Percentiles rank a stretch among this genome's conserved stretches.
Conservation (phyloP, 495 filamentous ascomycete genomes). For the Hypomontagnella monticulosa region DNA sequence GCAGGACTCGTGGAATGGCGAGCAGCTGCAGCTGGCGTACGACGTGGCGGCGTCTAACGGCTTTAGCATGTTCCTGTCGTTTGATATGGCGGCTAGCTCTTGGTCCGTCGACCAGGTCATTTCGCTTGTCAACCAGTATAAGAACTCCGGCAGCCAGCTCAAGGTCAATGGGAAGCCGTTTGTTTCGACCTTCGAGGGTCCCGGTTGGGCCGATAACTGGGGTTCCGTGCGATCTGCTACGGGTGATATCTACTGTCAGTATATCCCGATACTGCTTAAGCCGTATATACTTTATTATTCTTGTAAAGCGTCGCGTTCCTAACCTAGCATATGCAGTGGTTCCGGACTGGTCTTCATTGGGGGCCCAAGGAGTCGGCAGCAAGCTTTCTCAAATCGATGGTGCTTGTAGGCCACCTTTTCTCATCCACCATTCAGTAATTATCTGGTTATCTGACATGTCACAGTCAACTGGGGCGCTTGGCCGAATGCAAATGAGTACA, state of each 20-base stretch:
- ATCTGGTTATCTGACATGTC: conserved; percentile 8
- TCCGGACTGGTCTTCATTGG: conserved; percentile 70
- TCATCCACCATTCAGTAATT: neutral
- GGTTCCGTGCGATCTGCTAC: conserved; percentile 60
- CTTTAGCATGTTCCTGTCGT: conserved; percentile 75
- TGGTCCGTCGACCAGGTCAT: conserved; percentile 68
- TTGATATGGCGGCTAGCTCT: conserved; percentile 66
- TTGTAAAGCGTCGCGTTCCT: neutral
- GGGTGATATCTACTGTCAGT: conserved; percentile 58
- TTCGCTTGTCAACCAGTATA: conserved; percentile 66
- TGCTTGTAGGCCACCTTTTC: conserved; percentile 53
- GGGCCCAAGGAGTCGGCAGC: conserved; percentile 57
- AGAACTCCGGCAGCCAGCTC: conserved; percentile 61
- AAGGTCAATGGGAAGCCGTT: conserved; percentile 65
- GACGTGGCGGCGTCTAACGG: conserved; percentile 60
- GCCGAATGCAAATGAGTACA: conserved; percentile 65
- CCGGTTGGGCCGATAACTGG: conserved; percentile 67
- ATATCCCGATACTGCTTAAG: neutral
- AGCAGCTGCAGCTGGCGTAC: conserved; percentile 63
- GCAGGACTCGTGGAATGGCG: conserved; percentile 59
- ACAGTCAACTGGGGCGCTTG: conserved; percentile 77
- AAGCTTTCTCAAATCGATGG: conserved; percentile 66
- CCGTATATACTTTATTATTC: neutral
- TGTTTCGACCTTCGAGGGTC: conserved; percentile 79
- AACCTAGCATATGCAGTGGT: conserved; percentile 51